Evolutionary conservation across 116 monocot genomes (phyloP), one percentile per base, ranked within the genome.

Genomic region (Papilionanthe hybrid): DNA sequence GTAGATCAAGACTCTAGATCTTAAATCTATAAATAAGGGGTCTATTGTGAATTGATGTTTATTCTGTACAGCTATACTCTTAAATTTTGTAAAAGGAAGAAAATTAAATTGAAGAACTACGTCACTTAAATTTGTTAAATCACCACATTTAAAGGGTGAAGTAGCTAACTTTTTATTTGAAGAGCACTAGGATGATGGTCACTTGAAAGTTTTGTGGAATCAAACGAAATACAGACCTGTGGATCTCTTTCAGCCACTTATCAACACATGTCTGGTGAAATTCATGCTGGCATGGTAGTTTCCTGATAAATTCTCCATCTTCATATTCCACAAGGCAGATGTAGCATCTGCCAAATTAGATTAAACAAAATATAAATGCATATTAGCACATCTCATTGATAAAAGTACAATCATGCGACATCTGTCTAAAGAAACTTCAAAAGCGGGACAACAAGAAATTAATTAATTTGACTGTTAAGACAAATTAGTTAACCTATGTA

Each of bases 221-320:
- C 22, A 41, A 67, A 73, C 17, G 23, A 82, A 60, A 27, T 68
- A 45, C 28, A 85, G 81, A 95, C 99, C 99, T 92, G 79, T 95
- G 95, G 77, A 99, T 88, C 81, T 99, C 99, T 84, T 99, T 99
- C 79, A 99, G 78, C 99, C 99, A 99, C 81, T 93, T 99, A 79
- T 99, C 99, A 72, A 93, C 81, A 82, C 99, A 95, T 27, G 78
- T 73, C 76, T 77, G 86, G 83, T 99, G 99, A 87, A 93, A 99
- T 72, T 95, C 93, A 88, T 99, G 95, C 44, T 86, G 83, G 76
- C 99, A 99, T 2, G 99, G 95, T n/a, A 95, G 82, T 44, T 88
- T 85, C 41, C 95, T 63, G 48, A 95, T 80, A 42, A 76, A 78
- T 79, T 99, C 99, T 77, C 99, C 93, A 77, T 93, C 89, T 78